Percentiles rank a stretch among this genome's conserved stretches.
Conservation (phyloP, 768 basidiomycete species). For the Exidia glandulosa region DNA sequence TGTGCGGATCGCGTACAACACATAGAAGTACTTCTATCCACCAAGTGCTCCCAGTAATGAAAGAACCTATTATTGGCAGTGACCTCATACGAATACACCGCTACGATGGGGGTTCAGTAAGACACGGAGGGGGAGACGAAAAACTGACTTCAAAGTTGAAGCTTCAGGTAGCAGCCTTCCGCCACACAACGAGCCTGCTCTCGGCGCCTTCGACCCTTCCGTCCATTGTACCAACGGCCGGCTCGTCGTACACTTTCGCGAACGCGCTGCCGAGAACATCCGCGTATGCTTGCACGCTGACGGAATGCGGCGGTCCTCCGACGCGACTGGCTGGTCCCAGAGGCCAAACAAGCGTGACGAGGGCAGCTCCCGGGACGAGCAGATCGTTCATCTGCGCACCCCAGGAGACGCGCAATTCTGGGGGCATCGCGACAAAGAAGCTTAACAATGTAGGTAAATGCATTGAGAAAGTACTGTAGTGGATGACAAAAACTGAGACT, state of each 20-base stretch:
- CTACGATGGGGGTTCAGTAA: no score
- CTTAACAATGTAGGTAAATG: no score
- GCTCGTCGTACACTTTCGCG: background rate
- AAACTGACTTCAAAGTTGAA: no score
- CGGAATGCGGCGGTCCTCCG: background rate
- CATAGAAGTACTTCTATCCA: no score
- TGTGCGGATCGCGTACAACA: no score
- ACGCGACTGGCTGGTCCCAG: background rate
- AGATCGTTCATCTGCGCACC: conserved; percentile 43
- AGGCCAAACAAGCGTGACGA: conserved; percentile 35
- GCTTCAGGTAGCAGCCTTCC: no score
- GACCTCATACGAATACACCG: no score
- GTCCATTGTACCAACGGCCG: background rate
- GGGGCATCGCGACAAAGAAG: conserved; percentile 66
- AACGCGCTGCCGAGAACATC: background rate
- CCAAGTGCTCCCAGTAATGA: no score
- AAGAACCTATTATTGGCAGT: no score
- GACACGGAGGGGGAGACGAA: no score
- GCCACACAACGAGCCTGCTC: background rate
- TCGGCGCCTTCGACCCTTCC: background rate
- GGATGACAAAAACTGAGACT: background rate
- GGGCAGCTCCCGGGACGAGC: conserved; percentile 49
- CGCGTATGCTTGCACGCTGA: background rate
- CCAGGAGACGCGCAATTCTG: conserved; percentile 41
- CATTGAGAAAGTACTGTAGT: background rate